Base-by-base conservation (phyloP, 179 eudicot genomes). In the Silene coronaria region DNA sequence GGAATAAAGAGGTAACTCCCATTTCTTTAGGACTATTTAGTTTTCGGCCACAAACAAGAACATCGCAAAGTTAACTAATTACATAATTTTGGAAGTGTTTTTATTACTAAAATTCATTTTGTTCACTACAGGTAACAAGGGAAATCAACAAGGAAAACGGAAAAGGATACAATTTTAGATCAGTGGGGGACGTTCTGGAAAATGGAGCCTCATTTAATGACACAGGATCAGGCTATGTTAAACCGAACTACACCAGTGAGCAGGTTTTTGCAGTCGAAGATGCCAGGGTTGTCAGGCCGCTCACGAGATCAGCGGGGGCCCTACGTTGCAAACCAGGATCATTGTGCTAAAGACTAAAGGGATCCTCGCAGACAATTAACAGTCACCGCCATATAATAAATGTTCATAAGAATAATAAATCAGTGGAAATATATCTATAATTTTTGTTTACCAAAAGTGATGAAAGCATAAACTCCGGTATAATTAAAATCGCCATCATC, bases 291-390 rank as follows among this genome's bases (percentile, higher is more conserved):
- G 89, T 93, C 19, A 85, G 88, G 84, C 45, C 80, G 38, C 76
- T 91, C n/a, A 91, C 98, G 10, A 73, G 80, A 78, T 71, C 89
- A 30, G 84, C 98, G 8, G 98, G 98, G 36, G 90, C 87, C 65
- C 57, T 88, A 65, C 85, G 80, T 53, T 91, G 96, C 81, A 58
- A 62, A 30, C 53, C 9, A 79, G 72, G 75, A 55, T 79, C 82
- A n/a, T 75, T 73, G 73, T 90, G 96, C 78, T 88, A 70, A 82
- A n/a, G 63, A 91, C 78, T 88, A 70, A 82, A 24, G 63, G 5
- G 42, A 62, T 53, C 64, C 60, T 45, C 16, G 3, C 4, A 45
- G 51, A 45, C 51, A 11, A 45, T n/a, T 55, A 55, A 22, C 21
- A 1, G 59, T 17, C 59, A 55, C 22, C 21, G 8, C 19, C 71